A percentile compares a stretch with the other conserved stretches of the same genome.
Conservation (phyloP, 2,329 filamentous ascomycete species). For the Tolypocladium inflatum region DNA sequence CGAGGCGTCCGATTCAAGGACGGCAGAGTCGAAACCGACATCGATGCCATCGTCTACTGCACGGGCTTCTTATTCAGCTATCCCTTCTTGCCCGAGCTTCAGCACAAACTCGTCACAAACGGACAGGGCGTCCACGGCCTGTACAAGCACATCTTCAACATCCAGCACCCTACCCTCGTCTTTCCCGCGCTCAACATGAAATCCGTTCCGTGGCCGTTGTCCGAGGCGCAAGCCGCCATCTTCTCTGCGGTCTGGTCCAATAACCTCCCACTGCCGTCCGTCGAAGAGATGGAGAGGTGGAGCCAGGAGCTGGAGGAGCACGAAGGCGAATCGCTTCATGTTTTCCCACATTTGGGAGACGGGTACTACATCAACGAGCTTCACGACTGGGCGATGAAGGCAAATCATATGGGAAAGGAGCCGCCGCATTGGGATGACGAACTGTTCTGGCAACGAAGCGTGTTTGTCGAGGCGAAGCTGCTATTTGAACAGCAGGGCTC, state of each 20-base stretch:
- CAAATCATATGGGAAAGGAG: conserved; percentile 48
- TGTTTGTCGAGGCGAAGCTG: conserved; percentile 60
- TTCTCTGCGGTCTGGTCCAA: conserved; percentile 72
- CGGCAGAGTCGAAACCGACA: conserved; percentile 50
- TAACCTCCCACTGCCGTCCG: conserved; percentile 52
- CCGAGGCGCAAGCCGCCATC: conserved; percentile 70
- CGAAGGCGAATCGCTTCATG: conserved; percentile 20
- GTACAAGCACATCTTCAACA: conserved; percentile 73
- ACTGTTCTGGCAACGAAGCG: conserved; percentile 61
- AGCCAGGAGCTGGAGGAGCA: conserved; percentile 49
- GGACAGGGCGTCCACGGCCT: conserved; percentile 63
- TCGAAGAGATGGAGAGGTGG: conserved; percentile 59
- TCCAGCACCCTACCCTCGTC: conserved; percentile 64
- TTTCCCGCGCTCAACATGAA: conserved; percentile 70
- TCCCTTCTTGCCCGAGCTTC: conserved; percentile 53
- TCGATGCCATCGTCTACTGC: conserved; percentile 77
- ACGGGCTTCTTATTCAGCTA: conserved; percentile 84
- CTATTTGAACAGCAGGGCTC: conserved; percentile 60
- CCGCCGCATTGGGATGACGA: conserved; percentile 64
- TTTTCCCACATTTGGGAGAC: conserved; percentile 34
- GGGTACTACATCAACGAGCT: conserved; percentile 61
- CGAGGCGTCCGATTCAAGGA: conserved; percentile 58
- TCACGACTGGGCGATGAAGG: conserved; percentile 48
- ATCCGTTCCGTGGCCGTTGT: conserved; percentile 78
- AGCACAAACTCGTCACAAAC: conserved; percentile 48